Base-by-base conservation (phyloP, 257 asterid species). In the Solanum phureja region DNA sequence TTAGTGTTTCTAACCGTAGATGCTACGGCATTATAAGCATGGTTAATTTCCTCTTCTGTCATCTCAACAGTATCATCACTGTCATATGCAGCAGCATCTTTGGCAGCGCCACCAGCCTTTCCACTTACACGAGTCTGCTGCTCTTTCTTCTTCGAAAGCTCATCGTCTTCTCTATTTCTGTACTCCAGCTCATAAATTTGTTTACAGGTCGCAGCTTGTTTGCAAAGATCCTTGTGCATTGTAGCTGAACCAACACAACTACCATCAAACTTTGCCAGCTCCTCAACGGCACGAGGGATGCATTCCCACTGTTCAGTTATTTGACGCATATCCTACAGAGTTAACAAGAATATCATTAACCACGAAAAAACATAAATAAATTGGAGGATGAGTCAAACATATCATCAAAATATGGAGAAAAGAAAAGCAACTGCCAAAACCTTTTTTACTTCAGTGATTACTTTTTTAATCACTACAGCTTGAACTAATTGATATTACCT, bases 11-110 rank as follows among this genome's bases (percentile, higher is more conserved):
- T 19, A 46, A 86, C n/a, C 16, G 88, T 86, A 72, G 88, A 86
- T 81, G 92, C 88, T 71, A 96, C 52, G 75, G 89, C 81, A 88
- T 88, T 89, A 86, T 92, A 96, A 81, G 99, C 99, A 60, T 86
- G 91, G 40, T 95, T 93, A 40, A 95, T 95, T 88, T 97, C 99
- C n/a, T 97, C 98, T 91, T 95, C 99, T 14, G 98, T 94, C 99
- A 97, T 95, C 94, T 94, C 99, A 73, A 97, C 68, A 2, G 99
- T 97, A 83, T 96, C 97, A 90, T 96, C 98, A 73, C 96, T 95
- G 79, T 95, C 98, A 49, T 90, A 91, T 90, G 87, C 83, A 42
- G 89, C 75, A 46, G 85, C 90, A 37, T 86, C 92, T 58, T 84
- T 64, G 19, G 75, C 89, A 83, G 42, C 83, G 5, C 60, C 75